Base-by-base conservation (phyloP, 225 moss, liverwort and hornwort genomes). In the Antitrichia curtipendula region DNA sequence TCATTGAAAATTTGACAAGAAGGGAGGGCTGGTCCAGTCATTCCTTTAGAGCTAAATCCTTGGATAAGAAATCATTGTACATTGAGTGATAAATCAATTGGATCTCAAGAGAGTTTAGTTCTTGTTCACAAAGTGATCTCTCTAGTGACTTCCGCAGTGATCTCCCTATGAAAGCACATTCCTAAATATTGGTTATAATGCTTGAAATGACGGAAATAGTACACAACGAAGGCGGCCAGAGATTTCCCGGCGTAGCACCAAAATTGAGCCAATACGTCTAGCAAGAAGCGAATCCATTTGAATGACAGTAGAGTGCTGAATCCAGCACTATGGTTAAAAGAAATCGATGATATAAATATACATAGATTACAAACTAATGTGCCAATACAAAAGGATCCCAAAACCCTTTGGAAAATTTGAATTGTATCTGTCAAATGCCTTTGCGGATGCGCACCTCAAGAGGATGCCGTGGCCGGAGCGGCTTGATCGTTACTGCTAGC, bases 311-410 rank as follows among this genome's bases (percentile, higher is more conserved):
- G 28, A 40, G 28, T 38, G 47, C 86, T 84, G 82, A 92, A 92
- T 88, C 59, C 57, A 77, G 81, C 81, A 53, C 52, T 74, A 85
- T 43, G 88, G 50, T 84, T 90, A 78, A 77, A 78, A 60, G 85
- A 78, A 80, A 40, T 83, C 61, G 61, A 86, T 80, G 43, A 83
- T 86, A 57, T 83, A 82, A 54, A 75, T 85, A 75, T 66, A 87
- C 61, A 69, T 88, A 87, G 83, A 83, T 83, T 89, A 89, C 92
- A 92, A 89, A 68, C 61, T 89, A 82, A 75, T 68, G 73, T 54
- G 68, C 85, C 57, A 78, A 75, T 45, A 47, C 89, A 82, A 87
- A n/a, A 82, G 84, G 72, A 89, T 82, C 72, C 77, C 85, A 72
- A 71, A 57, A 32, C 36, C 90, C 85, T 32, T 75, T 63, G 57